These are phyloP conservation scores for Fremontodendron californicum DNA, from an alignment of 345 rosid species.

Conservation along the genomic window DNA sequence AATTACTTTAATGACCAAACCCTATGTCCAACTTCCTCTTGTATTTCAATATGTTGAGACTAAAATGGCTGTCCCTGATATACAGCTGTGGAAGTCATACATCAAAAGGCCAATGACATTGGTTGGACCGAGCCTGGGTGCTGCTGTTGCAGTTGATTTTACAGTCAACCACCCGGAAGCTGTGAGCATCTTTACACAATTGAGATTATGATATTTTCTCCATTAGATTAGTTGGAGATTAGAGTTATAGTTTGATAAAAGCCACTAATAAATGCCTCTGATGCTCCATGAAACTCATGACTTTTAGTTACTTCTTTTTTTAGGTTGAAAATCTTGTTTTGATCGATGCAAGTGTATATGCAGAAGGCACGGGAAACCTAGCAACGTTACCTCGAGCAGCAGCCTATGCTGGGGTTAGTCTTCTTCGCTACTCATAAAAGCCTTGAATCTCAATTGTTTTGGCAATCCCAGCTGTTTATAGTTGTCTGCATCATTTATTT, in stretches of 20 bases:
- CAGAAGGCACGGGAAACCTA: constrained; percentile 86
- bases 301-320: not conserved
- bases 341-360: constrained; percentile 84
- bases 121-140: constrained; percentile 96
- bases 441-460: not conserved
- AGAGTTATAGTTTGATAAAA: constrained; percentile 7
- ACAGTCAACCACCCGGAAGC: constrained; percentile 76
- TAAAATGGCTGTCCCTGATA: constrained; percentile 9
- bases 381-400: constrained; percentile 62
- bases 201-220: constrained; percentile 1
- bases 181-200: constrained; percentile 37
- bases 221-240: not conserved
- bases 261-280: not conserved
- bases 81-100: constrained; percentile 78
- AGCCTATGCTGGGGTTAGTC: constrained; percentile 84
- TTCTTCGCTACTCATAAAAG: constrained; percentile 10
- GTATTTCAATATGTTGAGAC: not conserved
- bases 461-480: not conserved
- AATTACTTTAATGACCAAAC: not conserved
- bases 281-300: not conserved
- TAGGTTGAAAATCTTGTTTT: constrained; percentile 78
- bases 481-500: not conserved
- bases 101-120: constrained; percentile 73
- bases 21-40: not conserved
- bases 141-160: constrained; percentile 89